phyloP scores from a whole-genome alignment of 2,329 filamentous ascomycete genomes.

The Fusarium equiseti region DNA sequence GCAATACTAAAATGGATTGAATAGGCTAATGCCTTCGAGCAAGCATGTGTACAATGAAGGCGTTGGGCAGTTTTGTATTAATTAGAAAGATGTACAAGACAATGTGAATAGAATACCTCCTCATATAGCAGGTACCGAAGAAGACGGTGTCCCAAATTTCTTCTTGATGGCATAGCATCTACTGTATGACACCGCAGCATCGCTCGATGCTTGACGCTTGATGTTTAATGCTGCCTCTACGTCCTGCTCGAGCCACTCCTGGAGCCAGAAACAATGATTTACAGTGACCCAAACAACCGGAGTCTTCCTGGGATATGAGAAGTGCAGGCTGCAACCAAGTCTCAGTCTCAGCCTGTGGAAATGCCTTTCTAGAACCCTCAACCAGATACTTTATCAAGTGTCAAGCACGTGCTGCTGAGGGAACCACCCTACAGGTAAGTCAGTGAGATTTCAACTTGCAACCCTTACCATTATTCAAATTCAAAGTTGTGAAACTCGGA shows the following conservation, averaged over 20 bases:
- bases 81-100: neutral
- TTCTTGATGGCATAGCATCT: neutral
- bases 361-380: neutral
- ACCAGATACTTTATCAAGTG: neutral
- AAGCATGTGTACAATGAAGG: neutral
- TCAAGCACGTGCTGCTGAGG: slow-evolving; percentile 1
- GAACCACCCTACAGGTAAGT: slow-evolving; percentile 26
- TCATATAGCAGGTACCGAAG: neutral
- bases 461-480: slow-evolving; percentile 30
- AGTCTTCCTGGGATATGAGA: neutral
- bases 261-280: neutral
- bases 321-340: neutral
- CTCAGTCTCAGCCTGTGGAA: neutral
- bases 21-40: neutral
- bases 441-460: slow-evolving; percentile 32
- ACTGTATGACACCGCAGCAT: neutral
- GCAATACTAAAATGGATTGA: neutral
- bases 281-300: neutral
- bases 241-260: neutral
- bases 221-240: neutral
- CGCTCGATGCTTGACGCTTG: slow-evolving; percentile 25
- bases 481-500: neutral
- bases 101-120: neutral
- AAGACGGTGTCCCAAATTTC: neutral
- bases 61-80: neutral